A percentile compares a stretch with the other conserved stretches of the same genome.
Evolutionary conservation across 176 grass and related monocot species (phyloP).

Genomic region (Olyra latifolia): DNA sequence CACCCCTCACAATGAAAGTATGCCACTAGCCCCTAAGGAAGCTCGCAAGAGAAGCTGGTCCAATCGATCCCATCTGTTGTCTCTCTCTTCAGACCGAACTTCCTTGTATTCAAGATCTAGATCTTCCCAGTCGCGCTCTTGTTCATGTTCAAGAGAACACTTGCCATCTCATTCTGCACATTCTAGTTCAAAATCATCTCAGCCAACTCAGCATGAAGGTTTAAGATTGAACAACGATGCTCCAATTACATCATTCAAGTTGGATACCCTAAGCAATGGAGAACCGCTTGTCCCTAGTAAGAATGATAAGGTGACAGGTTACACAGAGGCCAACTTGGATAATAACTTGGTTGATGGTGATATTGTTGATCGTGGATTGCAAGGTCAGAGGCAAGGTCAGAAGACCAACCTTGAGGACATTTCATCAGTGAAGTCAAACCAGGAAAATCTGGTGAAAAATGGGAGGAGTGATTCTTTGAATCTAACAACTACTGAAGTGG

Average conservation of each 20-base stretch:
- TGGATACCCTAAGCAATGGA: constrained; percentile 21
- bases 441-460: neutral
- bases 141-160: constrained; percentile 2
- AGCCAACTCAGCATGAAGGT: constrained; percentile 34
- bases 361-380: constrained; percentile 21
- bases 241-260: constrained; percentile 21
- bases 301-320: constrained; percentile 13
- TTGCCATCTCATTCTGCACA: constrained; percentile 44
- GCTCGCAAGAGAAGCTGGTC: constrained; percentile 33
- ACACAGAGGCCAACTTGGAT: neutral
- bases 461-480: constrained; percentile 40
- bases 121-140: neutral
- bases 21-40: constrained; percentile 9
- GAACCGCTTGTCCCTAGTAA: neutral
- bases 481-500: constrained; percentile 46
- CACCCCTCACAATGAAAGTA: constrained; percentile 12
- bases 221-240: constrained; percentile 20
- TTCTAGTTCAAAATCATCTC: constrained; percentile 58
- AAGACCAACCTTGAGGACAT: constrained; percentile 14
- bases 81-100: constrained; percentile 33
- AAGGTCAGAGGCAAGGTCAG: constrained; percentile 20
- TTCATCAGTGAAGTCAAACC: constrained; percentile 13
- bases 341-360: constrained; percentile 23
- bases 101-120: constrained; percentile 32
- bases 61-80: constrained; percentile 30